Evolutionary conservation across 441 rosid genomes (phyloP).

Genomic region (Dalechampia spathulata): DNA sequence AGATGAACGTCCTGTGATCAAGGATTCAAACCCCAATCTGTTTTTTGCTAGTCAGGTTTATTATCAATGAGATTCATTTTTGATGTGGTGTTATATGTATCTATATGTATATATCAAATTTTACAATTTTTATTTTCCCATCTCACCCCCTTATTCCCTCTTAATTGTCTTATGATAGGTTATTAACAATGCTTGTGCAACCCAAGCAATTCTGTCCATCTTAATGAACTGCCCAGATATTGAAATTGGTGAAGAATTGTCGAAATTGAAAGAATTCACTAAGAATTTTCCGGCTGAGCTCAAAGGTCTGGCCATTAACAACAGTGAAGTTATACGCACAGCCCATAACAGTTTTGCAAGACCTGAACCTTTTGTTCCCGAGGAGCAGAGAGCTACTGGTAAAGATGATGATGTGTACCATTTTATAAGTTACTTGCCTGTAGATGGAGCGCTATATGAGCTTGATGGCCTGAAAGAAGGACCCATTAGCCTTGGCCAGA

Average conservation of each 20-base stretch:
- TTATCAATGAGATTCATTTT: not conserved
- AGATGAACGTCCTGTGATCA: conserved; percentile 74
- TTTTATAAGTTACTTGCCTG: conserved; percentile 88
- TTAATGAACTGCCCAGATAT: conserved; percentile 81
- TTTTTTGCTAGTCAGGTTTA: conserved; percentile 92
- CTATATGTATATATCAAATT: conserved; percentile 2
- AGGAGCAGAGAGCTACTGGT: conserved; percentile 76
- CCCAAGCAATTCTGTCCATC: conserved; percentile 92
- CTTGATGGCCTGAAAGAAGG: conserved; percentile 97
- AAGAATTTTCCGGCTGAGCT: conserved; percentile 90
- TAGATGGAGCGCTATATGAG: conserved; percentile 85
- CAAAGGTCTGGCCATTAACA: conserved; percentile 95
- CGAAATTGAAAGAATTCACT: conserved; percentile 75
- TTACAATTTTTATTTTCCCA: not conserved
- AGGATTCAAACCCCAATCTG: conserved; percentile 69
- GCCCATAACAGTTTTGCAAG: conserved; percentile 96
- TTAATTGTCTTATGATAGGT: conserved; percentile 13
- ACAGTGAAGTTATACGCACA: conserved; percentile 82
- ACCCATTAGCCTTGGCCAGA: conserved; percentile 87
- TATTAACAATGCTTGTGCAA: conserved; percentile 93
- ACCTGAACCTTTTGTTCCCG: conserved; percentile 91
- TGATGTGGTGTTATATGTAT: not conserved
- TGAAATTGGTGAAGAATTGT: conserved; percentile 83
- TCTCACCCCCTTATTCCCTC: not conserved
- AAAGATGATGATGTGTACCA: conserved; percentile 96